A percentile compares a stretch with the other conserved stretches of the same genome.
Conservation (phyloP, 2,329 filamentous ascomycete species). For the Aspergillus terreus region DNA sequence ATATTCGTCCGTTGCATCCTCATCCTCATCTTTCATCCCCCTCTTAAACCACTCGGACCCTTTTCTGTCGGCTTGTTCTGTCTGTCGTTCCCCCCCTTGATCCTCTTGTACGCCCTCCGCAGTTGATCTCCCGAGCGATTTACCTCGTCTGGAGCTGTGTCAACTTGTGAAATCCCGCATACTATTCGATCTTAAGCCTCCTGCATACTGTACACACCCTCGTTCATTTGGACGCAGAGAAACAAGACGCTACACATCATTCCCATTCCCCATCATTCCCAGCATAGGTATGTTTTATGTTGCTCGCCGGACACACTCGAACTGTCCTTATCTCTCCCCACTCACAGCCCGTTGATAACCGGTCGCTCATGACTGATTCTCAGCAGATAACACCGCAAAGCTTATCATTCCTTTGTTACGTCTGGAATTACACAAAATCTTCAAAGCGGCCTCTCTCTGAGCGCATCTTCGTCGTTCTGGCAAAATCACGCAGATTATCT, state of each 20-base stretch:
- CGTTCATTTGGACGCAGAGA: neutral
- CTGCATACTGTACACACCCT: neutral
- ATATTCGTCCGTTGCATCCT: neutral
- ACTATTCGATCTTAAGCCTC: neutral
- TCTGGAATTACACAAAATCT: neutral
- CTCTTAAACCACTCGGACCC: neutral
- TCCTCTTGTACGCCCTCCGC: neutral
- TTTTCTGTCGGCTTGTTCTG: slow-evolving; percentile 6
- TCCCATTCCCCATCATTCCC: neutral
- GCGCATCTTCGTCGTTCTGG: no score
- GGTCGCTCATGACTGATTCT: neutral
- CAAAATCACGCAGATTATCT: neutral
- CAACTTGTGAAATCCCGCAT: slow-evolving; percentile 16
- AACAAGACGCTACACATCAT: neutral
- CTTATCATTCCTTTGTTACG: neutral
- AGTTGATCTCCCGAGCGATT: slow-evolving; percentile 15
- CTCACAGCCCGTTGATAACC: slow-evolving; percentile 20
- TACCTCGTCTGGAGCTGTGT: slow-evolving; percentile 4
- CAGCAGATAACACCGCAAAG: slow-evolving; percentile 9
- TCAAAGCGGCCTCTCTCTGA: no score
- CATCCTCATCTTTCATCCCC: neutral
- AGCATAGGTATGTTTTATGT: neutral
- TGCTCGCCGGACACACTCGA: neutral
- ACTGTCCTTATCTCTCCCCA: slow-evolving; percentile 25
- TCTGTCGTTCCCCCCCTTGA: neutral